These are phyloP conservation scores for Strobilomyces dryophilus DNA, from an alignment of 768 basidiomycete species.

Conservation along the genomic window DNA sequence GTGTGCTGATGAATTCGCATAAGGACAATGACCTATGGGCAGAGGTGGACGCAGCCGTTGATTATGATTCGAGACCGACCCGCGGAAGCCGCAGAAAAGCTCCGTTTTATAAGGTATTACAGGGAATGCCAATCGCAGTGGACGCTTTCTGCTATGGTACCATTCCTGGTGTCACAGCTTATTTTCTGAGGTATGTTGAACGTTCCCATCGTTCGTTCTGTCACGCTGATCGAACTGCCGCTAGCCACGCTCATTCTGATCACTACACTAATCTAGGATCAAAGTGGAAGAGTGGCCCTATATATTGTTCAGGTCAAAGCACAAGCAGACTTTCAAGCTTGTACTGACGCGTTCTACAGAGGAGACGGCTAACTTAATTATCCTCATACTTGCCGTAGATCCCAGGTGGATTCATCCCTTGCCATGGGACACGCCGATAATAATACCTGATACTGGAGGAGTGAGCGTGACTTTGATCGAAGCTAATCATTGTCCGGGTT, in stretches of 20 bases:
- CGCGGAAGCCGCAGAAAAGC: constrained; percentile 64
- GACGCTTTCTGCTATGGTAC: constrained; percentile 95
- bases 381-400: constrained; percentile 88
- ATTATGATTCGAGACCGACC: constrained; percentile 41
- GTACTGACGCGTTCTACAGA: constrained; percentile 32
- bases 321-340: not conserved
- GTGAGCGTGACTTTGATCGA: constrained; percentile 93
- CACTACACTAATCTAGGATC: constrained; percentile 92
- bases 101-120: constrained; percentile 93
- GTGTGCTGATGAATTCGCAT: constrained; percentile 83
- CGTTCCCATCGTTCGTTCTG: not conserved
- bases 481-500: constrained; percentile 98
- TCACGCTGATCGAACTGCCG: constrained; percentile 6
- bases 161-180: constrained; percentile 86
- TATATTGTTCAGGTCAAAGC: constrained; percentile 77
- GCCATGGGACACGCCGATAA: constrained; percentile 70
- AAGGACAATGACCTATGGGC: constrained; percentile 84
- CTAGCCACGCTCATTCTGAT: constrained; percentile 93
- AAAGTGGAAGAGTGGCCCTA: constrained; percentile 86
- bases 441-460: constrained; percentile 78
- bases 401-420: constrained; percentile 85
- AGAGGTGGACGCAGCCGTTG: constrained; percentile 59
- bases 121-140: constrained; percentile 97
- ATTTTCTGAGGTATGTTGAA: constrained; percentile 74
- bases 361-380: constrained; percentile 87